Evolutionary conservation across 306 rosid genomes (phyloP).

Genomic region (Vachellia pachyceras): DNA sequence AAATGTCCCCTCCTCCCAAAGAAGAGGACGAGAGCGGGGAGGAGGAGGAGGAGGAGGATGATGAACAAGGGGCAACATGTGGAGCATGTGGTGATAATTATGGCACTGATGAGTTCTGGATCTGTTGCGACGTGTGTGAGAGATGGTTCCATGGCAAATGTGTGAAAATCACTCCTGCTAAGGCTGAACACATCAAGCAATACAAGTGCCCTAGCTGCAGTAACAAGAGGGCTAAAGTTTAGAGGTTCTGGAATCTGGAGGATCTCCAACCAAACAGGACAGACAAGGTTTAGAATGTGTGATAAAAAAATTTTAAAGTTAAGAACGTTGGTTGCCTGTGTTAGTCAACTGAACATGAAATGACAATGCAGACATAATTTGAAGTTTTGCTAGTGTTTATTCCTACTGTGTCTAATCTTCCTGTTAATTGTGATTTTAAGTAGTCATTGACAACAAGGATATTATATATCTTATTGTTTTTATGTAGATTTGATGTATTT

Average conservation of each 20-base stretch:
- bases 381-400: slow-evolving; percentile 72
- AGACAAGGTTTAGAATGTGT: slow-evolving; percentile 55
- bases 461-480: slow-evolving; percentile 46
- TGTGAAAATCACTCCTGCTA: slow-evolving; percentile 89
- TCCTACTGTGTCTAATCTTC: slow-evolving; percentile 57
- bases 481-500: slow-evolving; percentile 34
- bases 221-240: slow-evolving; percentile 83
- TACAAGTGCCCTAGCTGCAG: slow-evolving; percentile 96
- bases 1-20: slow-evolving; percentile 87
- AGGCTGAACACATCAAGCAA: slow-evolving; percentile 96
- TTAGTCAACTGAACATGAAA: slow-evolving; percentile 64
- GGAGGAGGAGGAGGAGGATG: slow-evolving; percentile 89
- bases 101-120: slow-evolving; percentile 89
- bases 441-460: slow-evolving; percentile 63
- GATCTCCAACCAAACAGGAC: slow-evolving; percentile 39
- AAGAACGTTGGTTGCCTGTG: slow-evolving; percentile 59
- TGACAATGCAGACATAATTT: slow-evolving; percentile 65
- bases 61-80: slow-evolving; percentile 92
- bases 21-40: slow-evolving; percentile 97
- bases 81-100: slow-evolving; percentile 93
- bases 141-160: slow-evolving; percentile 96
- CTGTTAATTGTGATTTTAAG: slow-evolving; percentile 58
- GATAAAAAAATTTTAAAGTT: slow-evolving; percentile 55
- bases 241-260: slow-evolving; percentile 50
- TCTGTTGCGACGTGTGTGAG: slow-evolving; percentile 89